These are phyloP conservation scores for Coriaria nepalensis DNA, from an alignment of 306 rosid genomes.

Conservation along the genomic window DNA sequence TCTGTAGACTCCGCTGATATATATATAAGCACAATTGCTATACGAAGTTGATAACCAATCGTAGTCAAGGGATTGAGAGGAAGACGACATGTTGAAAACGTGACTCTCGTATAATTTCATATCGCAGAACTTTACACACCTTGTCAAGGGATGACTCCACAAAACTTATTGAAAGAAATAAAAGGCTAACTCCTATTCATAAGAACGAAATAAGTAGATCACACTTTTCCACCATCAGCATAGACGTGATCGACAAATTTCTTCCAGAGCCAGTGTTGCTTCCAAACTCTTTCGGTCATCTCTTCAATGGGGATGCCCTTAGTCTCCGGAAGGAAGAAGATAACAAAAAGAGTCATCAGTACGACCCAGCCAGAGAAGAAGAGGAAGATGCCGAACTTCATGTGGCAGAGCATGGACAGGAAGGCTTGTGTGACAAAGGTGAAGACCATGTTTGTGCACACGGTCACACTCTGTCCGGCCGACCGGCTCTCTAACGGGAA, in stretches of 20 bases:
- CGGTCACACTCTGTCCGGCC: slow-evolving; percentile 45
- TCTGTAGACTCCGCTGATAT: too few species aligned
- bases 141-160: too few species aligned
- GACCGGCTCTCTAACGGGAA: slow-evolving; percentile 53
- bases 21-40: too few species aligned
- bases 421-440: slow-evolving; percentile 47
- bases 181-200: too few species aligned
- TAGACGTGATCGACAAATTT: slow-evolving; percentile 9
- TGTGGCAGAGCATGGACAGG: slow-evolving; percentile 38
- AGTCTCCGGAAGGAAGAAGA: slow-evolving; percentile 41
- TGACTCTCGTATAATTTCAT: too few species aligned
- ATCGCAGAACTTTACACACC: too few species aligned
- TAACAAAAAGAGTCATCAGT: slow-evolving; percentile 20
- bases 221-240: neutral
- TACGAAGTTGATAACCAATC: too few species aligned
- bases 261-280: slow-evolving; percentile 52
- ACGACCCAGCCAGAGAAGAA: slow-evolving; percentile 45
- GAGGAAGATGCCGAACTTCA: slow-evolving; percentile 43
- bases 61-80: too few species aligned
- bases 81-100: too few species aligned
- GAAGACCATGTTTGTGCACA: slow-evolving; percentile 44
- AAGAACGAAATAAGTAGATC: too few species aligned
- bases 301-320: slow-evolving; percentile 49
- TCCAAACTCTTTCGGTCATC: slow-evolving; percentile 38
- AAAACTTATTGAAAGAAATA: too few species aligned